Percentiles rank a stretch among this genome's conserved stretches.
Evolutionary conservation across 371 early-diverging fungal species (phyloP).

Genomic region (Mucor indicus): DNA sequence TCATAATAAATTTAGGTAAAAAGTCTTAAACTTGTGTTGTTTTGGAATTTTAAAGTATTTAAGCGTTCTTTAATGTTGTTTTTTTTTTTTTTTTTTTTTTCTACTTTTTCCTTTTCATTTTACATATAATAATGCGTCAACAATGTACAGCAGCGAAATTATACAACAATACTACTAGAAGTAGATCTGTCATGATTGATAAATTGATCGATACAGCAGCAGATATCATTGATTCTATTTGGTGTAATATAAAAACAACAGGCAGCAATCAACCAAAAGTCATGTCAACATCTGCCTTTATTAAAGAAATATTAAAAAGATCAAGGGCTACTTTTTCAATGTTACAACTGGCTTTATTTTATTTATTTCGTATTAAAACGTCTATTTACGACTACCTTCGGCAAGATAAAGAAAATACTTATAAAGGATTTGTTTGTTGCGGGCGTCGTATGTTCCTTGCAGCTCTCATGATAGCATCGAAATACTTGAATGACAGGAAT

Average conservation of each 20-base stretch:
- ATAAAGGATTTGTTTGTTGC: slow-evolving; percentile 37
- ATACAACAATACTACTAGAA: no score
- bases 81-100: no score
- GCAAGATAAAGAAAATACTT: slow-evolving; percentile 4
- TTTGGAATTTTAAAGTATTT: no score
- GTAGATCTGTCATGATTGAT: slow-evolving; percentile 21
- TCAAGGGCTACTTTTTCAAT: slow-evolving; percentile 67
- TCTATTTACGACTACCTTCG: no score
- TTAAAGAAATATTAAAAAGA: slow-evolving; percentile 67
- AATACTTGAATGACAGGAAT: slow-evolving; percentile 67
- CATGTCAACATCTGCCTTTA: slow-evolving; percentile 45
- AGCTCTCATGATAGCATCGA: slow-evolving; percentile 64
- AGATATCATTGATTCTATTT: slow-evolving; percentile 32
- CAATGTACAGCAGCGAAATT: no score
- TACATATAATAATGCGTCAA: no score
- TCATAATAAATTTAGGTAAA: no score
- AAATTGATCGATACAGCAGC: slow-evolving; percentile 26
- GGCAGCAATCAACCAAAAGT: no score
- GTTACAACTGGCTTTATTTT: slow-evolving; percentile 62
- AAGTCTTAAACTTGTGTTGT: no score
- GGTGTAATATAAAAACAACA: no score
- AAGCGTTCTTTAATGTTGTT: no score
- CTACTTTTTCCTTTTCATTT: no score
- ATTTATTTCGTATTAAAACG: slow-evolving; percentile 46
- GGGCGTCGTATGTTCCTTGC: slow-evolving; percentile 70